Percentiles rank a stretch among this genome's conserved stretches.
Evolutionary conservation across 768 basidiomycete genomes (phyloP).

Genomic region (Gyrodon lividus): DNA sequence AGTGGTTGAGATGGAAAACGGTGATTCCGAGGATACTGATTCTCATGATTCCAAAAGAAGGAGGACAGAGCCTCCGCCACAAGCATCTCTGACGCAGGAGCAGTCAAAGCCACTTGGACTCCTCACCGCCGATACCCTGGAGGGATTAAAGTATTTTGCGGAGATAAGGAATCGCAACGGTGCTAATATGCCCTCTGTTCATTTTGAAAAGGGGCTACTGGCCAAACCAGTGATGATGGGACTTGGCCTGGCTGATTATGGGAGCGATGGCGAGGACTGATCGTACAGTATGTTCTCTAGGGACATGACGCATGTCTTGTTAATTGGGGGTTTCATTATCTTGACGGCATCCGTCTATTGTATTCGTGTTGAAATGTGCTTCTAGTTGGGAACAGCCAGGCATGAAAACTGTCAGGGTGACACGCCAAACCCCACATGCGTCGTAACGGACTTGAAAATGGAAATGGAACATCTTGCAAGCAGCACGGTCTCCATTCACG

Average conservation of each 20-base stretch:
- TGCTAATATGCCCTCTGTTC: background rate
- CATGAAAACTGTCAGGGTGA: too few species aligned
- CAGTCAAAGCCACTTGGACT: slow-evolving; percentile 52
- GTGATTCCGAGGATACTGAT: slow-evolving; percentile 36
- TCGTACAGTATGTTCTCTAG: slow-evolving; percentile 3
- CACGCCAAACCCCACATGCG: too few species aligned
- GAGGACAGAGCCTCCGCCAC: slow-evolving; percentile 28
- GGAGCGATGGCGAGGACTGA: slow-evolving; percentile 65
- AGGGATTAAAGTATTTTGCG: slow-evolving; percentile 88
- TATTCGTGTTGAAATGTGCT: slow-evolving; percentile 3
- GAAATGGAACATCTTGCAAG: too few species aligned
- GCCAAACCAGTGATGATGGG: slow-evolving; percentile 38
- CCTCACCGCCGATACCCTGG: slow-evolving; percentile 80
- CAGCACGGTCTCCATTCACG: too few species aligned
- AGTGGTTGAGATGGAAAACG: slow-evolving; percentile 33
- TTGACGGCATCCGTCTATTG: background rate
- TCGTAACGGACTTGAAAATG: too few species aligned
- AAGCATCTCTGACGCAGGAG: slow-evolving; percentile 28
- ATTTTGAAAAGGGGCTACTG: slow-evolving; percentile 24
- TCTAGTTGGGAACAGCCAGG: background rate
- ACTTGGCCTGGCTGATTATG: slow-evolving; percentile 71
- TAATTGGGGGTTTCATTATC: slow-evolving; percentile 5
- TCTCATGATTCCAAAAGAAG: slow-evolving; percentile 37
- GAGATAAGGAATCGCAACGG: slow-evolving; percentile 77
- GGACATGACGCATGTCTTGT: background rate